Percentiles rank a stretch among this genome's conserved stretches.
Evolutionary conservation across 192 early-diverging fungal species (phyloP).

Genomic region (Dispira simplex): DNA sequence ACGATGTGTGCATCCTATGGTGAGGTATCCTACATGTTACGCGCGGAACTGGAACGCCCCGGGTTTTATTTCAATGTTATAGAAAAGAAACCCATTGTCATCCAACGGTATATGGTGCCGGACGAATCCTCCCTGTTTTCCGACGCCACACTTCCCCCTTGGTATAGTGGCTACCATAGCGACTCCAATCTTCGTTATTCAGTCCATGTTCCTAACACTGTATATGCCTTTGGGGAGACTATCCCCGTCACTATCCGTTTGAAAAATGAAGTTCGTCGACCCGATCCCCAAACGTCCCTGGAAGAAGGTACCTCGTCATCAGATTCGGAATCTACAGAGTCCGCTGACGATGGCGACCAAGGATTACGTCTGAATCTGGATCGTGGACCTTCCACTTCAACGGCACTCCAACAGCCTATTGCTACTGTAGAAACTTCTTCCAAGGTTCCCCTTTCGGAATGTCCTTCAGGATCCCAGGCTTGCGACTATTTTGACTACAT

Average conservation of each 20-base stretch:
- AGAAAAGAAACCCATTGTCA: conserved; percentile 4
- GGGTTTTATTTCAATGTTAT: conserved; percentile 4
- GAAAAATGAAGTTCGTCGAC: neutral
- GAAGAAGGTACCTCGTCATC: no score
- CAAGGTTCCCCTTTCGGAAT: neutral
- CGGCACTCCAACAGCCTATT: neutral
- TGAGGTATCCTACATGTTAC: conserved; percentile 6
- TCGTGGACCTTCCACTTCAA: no score
- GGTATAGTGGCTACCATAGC: conserved; percentile 5
- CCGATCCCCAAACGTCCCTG: no score
- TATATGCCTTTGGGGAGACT: conserved; percentile 2
- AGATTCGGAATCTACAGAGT: neutral
- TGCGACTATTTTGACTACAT: neutral
- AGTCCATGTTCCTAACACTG: conserved; percentile 5
- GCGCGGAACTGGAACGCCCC: conserved; percentile 9
- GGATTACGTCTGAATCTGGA: no score
- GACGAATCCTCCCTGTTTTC: conserved; percentile 2
- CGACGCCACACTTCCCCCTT: neutral
- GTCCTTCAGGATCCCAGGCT: neutral
- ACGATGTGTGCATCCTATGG: neutral
- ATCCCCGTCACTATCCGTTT: conserved; percentile 2
- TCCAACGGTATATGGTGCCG: conserved; percentile 6
- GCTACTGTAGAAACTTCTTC: neutral
- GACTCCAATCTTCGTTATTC: conserved; percentile 8
- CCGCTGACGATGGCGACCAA: neutral